phyloP scores from a whole-genome alignment of 2,329 filamentous ascomycete genomes.

The Endoconidiophora polonica region DNA sequence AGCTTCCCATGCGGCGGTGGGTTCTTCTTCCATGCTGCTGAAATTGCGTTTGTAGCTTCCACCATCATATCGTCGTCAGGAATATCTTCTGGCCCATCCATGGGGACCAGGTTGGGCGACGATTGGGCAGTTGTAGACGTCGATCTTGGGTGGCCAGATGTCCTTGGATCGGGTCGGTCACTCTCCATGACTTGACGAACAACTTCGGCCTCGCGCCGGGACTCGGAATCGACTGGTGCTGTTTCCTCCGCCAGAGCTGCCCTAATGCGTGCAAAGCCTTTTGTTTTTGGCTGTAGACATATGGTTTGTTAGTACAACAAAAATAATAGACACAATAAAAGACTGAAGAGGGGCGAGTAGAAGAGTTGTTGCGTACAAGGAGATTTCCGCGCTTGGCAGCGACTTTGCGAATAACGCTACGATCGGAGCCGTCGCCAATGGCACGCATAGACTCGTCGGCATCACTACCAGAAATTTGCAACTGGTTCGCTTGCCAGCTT shows the following conservation, averaged over 20 bases:
- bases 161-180: slow-evolving; percentile 45
- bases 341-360: not conserved
- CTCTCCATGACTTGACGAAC: slow-evolving; percentile 89
- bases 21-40: slow-evolving; percentile 18
- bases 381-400: slow-evolving; percentile 83
- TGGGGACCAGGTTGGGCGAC: slow-evolving; percentile 49
- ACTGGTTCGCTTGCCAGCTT: slow-evolving; percentile 74
- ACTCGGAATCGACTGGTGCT: slow-evolving; percentile 74
- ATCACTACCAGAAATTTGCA: slow-evolving; percentile 64
- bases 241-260: slow-evolving; percentile 80
- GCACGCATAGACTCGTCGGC: slow-evolving; percentile 49
- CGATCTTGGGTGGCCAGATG: slow-evolving; percentile 20
- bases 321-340: not conserved
- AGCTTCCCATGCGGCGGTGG: slow-evolving; percentile 7
- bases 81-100: slow-evolving; percentile 51
- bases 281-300: slow-evolving; percentile 64
- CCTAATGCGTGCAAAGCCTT: slow-evolving; percentile 83
- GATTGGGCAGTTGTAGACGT: slow-evolving; percentile 43
- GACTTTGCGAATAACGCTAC: slow-evolving; percentile 63
- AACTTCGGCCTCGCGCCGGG: slow-evolving; percentile 82
- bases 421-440: slow-evolving; percentile 48
- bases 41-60: slow-evolving; percentile 31
- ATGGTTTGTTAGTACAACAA: slow-evolving; percentile 17
- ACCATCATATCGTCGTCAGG: slow-evolving; percentile 53
- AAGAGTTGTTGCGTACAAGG: slow-evolving; percentile 39